These are phyloP conservation scores for Hemileia vastatrix DNA, from an alignment of 1,284 basidiomycete species.

Conservation along the genomic window DNA sequence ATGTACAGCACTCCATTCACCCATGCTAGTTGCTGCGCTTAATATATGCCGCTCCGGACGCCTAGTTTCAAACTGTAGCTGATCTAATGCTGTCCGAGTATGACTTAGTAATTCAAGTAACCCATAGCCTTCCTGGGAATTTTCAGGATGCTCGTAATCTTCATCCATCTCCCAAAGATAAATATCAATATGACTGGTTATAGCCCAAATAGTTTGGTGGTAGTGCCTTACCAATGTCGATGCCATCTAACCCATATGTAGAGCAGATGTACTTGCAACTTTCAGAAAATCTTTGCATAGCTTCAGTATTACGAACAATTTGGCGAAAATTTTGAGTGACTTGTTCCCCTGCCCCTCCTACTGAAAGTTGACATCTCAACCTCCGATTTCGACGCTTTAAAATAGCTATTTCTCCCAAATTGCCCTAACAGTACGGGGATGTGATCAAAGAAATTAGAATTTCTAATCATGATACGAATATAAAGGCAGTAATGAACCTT, in stretches of 20 bases:
- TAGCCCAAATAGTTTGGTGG: no score
- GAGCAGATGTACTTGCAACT: conserved; percentile 13
- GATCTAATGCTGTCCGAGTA: conserved; percentile 6
- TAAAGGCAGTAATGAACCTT: not conserved
- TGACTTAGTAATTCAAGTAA: conserved; percentile 10
- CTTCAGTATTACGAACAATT: conserved; percentile 9
- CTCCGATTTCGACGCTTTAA: conserved; percentile 20
- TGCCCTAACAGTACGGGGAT: conserved; percentile 6
- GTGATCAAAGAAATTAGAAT: not conserved
- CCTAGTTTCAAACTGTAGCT: conserved; percentile 4
- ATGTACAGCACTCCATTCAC: conserved; percentile 21
- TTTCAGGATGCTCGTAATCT: conserved; percentile 24
- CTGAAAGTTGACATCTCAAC: conserved; percentile 19
- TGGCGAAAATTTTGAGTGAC: conserved; percentile 13
- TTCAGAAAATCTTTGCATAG: conserved; percentile 17
- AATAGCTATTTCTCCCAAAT: conserved; percentile 20
- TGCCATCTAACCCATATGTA: conserved; percentile 21
- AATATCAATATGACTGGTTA: no score
- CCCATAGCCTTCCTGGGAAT: conserved; percentile 9
- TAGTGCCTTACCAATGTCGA: conserved; percentile 23
- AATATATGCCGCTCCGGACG: conserved; percentile 16
- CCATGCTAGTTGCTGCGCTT: conserved; percentile 18
- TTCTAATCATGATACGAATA: not conserved
- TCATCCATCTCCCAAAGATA: no score
- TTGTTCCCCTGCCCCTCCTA: conserved; percentile 16